Base-by-base conservation (phyloP, 495 filamentous ascomycete species). In the Penicillium mononematosum region DNA sequence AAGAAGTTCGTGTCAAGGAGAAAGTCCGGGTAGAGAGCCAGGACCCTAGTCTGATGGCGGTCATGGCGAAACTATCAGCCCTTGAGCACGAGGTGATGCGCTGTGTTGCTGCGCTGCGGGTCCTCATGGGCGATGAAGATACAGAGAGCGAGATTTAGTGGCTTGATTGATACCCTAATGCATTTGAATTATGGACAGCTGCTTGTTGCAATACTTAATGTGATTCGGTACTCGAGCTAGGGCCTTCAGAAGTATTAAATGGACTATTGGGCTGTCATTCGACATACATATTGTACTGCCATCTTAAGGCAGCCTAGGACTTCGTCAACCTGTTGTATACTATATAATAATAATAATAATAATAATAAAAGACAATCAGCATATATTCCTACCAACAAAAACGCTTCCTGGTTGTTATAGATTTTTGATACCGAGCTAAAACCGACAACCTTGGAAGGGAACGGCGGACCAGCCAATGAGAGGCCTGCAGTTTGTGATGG, bases 21-120 rank as follows among this genome's bases (percentile, higher is more conserved):
- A 96, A 96, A 70, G 83, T 98, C 10, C 81, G 85, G 29, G 90
- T 98, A 6, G 94, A 96, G 75, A 92, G 85, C 55, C 89, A 92
- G 53, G 94, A 98, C 67, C 95, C 94, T 31, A 90, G 85, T 66
- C 61, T 98, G 59, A 83, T 98, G 74, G 84, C 87, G n/a, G 78
- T 92, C 16, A 87, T 89, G 75, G 88, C 91, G 4, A 98, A 98
- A 74, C 70, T 98, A 72, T 86, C 81, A 27, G 90, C 90, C 20
- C 69, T 98, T 54, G 87, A 91, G 50, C 85, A 92, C 65, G 83
- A 83, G 52, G 78, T 97, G 10, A 77, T 70, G 52, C 74, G 86
- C 53, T 86, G 85, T 65, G 81, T 90, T 56, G 70, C 81, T 61
- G 87, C 87, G n/a, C 69, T 98, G 66, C 85, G 81, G 31, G 83